A percentile compares a stretch with the other conserved stretches of the same genome.
Conservation (phyloP, 2,329 filamentous ascomycete species). For the Arthrocladium fulminans region DNA sequence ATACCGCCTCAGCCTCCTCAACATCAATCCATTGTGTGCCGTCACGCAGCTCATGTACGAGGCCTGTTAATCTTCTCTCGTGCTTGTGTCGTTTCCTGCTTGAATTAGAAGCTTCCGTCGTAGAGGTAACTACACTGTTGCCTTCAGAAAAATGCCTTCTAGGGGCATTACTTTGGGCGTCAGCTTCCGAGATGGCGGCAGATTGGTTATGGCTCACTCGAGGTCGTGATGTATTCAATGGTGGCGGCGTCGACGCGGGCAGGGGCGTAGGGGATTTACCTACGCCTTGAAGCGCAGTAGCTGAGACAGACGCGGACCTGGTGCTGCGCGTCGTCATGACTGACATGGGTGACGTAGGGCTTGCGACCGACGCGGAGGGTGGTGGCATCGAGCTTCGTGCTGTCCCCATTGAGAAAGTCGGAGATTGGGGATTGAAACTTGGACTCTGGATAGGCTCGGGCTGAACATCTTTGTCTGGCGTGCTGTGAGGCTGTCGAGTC, state of each 20-base stretch:
- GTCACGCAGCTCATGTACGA: conserved; percentile 23
- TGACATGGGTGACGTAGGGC: neutral
- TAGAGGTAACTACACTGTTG: neutral
- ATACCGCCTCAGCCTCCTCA: conserved; percentile 12
- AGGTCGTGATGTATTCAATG: neutral
- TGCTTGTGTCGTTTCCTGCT: neutral
- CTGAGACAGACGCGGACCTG: neutral
- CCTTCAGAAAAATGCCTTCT: neutral
- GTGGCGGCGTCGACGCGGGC: neutral
- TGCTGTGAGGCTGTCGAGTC: neutral
- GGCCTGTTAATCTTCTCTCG: conserved; percentile 3
- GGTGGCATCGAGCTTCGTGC: neutral
- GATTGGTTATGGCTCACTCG: neutral
- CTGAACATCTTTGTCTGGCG: neutral
- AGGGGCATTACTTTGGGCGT: neutral
- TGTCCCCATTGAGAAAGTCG: neutral
- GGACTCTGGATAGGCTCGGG: neutral
- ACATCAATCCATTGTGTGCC: conserved; percentile 22
- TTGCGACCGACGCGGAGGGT: neutral
- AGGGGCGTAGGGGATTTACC: neutral
- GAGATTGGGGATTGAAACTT: neutral
- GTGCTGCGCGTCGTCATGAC: neutral
- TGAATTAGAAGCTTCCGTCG: neutral
- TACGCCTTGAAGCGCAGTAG: too few relatives aligned
- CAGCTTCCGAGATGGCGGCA: neutral